Conservation (phyloP, 1,284 basidiomycete genomes). For the Moesziomyces globuligerus region DNA sequence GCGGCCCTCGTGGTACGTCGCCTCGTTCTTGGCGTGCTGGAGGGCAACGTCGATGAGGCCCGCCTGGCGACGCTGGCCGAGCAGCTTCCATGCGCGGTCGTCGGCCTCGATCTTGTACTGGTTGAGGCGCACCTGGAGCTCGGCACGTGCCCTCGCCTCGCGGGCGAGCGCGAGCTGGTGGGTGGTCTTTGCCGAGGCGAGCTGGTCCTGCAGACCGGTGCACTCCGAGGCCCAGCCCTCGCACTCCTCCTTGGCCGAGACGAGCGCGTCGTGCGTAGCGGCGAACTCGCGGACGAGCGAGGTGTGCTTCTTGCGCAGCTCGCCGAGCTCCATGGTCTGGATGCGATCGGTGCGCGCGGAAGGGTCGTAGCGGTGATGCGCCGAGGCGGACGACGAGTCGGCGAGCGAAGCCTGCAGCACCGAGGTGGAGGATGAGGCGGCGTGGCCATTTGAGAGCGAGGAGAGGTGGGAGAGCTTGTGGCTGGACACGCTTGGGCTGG, state of each 20-base stretch:
- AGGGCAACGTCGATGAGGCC: conserved; percentile 30
- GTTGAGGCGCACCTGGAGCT: conserved; percentile 27
- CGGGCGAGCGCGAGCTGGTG: conserved; percentile 19
- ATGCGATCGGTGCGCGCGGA: conserved; percentile 36
- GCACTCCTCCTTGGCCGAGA: conserved; percentile 38
- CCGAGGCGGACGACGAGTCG: conserved; percentile 17
- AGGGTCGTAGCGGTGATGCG: conserved; percentile 33
- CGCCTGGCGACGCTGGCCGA: conserved; percentile 19
- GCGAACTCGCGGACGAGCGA: conserved; percentile 20
- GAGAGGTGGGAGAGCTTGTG: conserved; percentile 43
- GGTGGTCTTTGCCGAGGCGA: conserved; percentile 12
- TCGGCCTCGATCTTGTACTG: conserved; percentile 50
- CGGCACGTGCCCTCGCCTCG: conserved; percentile 18
- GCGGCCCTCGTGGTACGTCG: conserved; percentile 25
- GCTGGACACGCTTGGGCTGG: conserved; percentile 37
- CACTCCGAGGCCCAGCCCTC: conserved; percentile 51
- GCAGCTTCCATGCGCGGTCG: conserved; percentile 38
- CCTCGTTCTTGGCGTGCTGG: conserved; percentile 44
- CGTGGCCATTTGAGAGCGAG: conserved; percentile 25
- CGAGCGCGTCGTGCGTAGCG: conserved; percentile 23
- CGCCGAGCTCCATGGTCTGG: conserved; percentile 37
- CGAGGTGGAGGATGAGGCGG: neutral
- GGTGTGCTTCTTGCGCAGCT: conserved; percentile 36
- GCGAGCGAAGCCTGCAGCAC: conserved; percentile 1
- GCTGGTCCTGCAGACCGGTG: conserved; percentile 38